phyloP scores from a whole-genome alignment of 805 yeast species.

The Kodamaea jinghongensis region DNA sequence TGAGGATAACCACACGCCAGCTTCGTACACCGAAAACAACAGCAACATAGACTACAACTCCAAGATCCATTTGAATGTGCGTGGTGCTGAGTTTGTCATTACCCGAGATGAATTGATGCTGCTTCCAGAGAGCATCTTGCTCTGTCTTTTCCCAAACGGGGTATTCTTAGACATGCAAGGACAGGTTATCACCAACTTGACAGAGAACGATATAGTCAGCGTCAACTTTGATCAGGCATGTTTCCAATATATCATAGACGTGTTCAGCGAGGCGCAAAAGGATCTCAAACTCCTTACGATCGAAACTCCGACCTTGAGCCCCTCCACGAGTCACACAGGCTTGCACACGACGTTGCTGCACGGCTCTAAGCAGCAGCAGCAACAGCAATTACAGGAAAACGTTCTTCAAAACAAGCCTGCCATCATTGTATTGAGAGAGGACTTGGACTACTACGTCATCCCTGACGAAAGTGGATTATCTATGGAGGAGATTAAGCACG shows the following conservation, averaged over 20 bases:
- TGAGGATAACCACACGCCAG: slow-evolving; percentile 27
- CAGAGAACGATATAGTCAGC: slow-evolving; percentile 75
- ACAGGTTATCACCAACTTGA: slow-evolving; percentile 70
- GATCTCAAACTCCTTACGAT: slow-evolving; percentile 40
- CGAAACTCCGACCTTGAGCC: slow-evolving; percentile 29
- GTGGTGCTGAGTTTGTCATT: slow-evolving; percentile 71
- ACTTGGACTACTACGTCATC: slow-evolving; percentile 87
- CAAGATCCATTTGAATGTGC: slow-evolving; percentile 69
- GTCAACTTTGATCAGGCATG: slow-evolving; percentile 87
- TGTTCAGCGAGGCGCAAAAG: slow-evolving; percentile 66
- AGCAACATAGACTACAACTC: slow-evolving; percentile 56
- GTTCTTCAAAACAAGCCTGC: slow-evolving; percentile 81
- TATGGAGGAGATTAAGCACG: slow-evolving; percentile 57
- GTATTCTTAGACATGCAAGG: slow-evolving; percentile 78
- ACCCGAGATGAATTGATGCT: slow-evolving; percentile 88
- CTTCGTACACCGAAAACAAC: slow-evolving; percentile 20
- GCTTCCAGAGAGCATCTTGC: slow-evolving; percentile 83
- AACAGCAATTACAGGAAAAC: slow-evolving; percentile 26
- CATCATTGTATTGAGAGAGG: slow-evolving; percentile 88
- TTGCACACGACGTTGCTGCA: slow-evolving; percentile 16
- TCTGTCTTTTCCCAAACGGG: slow-evolving; percentile 88
- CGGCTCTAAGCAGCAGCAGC: slow-evolving; percentile 20
- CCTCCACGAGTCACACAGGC: slow-evolving; percentile 2
- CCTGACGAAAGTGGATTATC: slow-evolving; percentile 64
- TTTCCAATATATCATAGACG: slow-evolving; percentile 75